A percentile compares a stretch with the other conserved stretches of the same genome.
Conservation (phyloP, 345 rosid species). For the Combretum micranthum region DNA sequence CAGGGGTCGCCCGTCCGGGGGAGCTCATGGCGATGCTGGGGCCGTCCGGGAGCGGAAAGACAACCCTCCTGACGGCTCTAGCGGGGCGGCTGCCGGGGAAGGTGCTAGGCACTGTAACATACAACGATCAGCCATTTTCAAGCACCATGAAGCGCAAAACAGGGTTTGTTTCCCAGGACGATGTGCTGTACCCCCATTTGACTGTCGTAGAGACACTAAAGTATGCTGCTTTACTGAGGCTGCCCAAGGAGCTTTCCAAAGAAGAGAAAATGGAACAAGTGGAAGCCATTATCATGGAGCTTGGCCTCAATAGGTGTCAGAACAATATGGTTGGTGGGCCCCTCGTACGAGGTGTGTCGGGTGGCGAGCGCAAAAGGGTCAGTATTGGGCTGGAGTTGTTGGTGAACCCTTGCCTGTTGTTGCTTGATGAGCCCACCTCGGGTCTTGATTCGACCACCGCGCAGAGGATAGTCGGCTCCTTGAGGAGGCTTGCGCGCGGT, state of each 20-base stretch:
- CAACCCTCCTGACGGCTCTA: constrained; percentile 75
- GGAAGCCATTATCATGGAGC: constrained; percentile 54
- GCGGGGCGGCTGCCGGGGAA: constrained; percentile 73
- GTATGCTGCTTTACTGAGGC: constrained; percentile 65
- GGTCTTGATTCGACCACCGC: constrained; percentile 93
- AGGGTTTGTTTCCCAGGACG: constrained; percentile 83
- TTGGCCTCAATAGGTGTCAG: constrained; percentile 61
- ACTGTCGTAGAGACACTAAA: constrained; percentile 76
- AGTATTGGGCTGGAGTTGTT: constrained; percentile 87
- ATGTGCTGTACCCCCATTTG: constrained; percentile 76
- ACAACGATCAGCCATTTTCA: constrained; percentile 56
- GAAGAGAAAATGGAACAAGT: constrained; percentile 66
- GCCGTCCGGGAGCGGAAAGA: constrained; percentile 94
- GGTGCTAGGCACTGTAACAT: constrained; percentile 54
- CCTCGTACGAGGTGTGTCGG: constrained; percentile 69
- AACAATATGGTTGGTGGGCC: constrained; percentile 68
- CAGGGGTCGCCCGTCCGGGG: constrained; percentile 76
- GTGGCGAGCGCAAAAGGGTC: constrained; percentile 89
- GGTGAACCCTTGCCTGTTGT: constrained; percentile 77
- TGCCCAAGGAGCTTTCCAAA: constrained; percentile 52
- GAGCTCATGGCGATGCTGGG: constrained; percentile 93
- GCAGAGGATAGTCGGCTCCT: constrained; percentile 54
- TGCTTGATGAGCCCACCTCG: constrained; percentile 89
- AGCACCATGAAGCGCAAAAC: constrained; percentile 72
- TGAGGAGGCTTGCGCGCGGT: constrained; percentile 54